These are phyloP conservation scores for Lipomyces sp. DNA, from an alignment of 805 yeast species.

Conservation along the genomic window DNA sequence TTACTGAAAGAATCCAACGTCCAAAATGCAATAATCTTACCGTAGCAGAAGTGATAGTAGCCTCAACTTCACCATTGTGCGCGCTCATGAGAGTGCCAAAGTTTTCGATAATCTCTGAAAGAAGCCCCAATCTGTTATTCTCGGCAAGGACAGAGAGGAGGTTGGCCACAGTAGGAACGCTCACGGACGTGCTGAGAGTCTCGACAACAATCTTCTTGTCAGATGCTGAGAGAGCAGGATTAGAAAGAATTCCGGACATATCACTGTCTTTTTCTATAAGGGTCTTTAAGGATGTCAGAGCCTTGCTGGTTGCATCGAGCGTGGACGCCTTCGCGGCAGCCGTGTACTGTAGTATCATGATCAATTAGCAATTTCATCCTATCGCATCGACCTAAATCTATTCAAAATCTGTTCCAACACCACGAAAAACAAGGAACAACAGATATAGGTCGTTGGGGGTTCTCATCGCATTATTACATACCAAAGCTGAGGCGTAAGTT, in stretches of 20 bases:
- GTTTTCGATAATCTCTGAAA: constrained; percentile 68
- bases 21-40: constrained; percentile 37
- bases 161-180: constrained; percentile 74
- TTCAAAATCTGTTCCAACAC: background rate
- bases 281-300: constrained; percentile 62
- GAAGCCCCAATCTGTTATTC: constrained; percentile 85
- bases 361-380: background rate
- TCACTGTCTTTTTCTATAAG: constrained; percentile 66
- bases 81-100: constrained; percentile 84
- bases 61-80: constrained; percentile 88
- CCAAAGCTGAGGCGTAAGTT: constrained; percentile 91
- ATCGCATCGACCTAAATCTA: background rate
- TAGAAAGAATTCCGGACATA: constrained; percentile 63
- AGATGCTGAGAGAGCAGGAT: constrained; percentile 80
- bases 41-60: constrained; percentile 82
- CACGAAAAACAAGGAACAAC: background rate
- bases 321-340: constrained; percentile 86
- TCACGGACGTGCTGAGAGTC: constrained; percentile 55
- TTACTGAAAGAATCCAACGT: background rate
- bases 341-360: constrained; percentile 53
- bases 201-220: constrained; percentile 76
- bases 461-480: constrained; percentile 12
- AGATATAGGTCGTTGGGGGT: background rate
- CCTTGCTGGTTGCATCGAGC: constrained; percentile 68
- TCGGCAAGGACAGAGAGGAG: constrained; percentile 85